Evolutionary conservation across 441 rosid genomes (phyloP).

Genomic region (Euphorbia schlechtendalii): DNA sequence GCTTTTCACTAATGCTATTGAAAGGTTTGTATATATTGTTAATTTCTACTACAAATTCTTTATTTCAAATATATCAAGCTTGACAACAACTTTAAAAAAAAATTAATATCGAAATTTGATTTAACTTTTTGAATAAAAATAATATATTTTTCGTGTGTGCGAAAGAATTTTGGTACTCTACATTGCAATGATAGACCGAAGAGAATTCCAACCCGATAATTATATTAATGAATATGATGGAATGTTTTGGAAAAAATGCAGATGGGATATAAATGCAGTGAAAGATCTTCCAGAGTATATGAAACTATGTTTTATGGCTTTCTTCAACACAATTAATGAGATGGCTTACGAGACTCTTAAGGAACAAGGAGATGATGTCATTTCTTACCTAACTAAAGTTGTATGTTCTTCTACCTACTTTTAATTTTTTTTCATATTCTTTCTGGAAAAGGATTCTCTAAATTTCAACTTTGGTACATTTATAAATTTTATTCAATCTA

Average conservation of each 20-base stretch:
- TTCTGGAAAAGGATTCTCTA: no score
- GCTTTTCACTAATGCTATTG: constrained; percentile 29
- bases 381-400: constrained; percentile 27
- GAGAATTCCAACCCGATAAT: no score
- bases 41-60: not conserved
- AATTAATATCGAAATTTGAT: no score
- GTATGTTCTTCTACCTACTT: constrained; percentile 11
- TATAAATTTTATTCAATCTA: no score
- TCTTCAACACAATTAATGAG: constrained; percentile 36
- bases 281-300: constrained; percentile 32
- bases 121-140: no score
- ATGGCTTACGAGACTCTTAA: constrained; percentile 39
- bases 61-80: no score
- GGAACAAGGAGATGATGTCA: constrained; percentile 18
- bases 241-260: not conserved
- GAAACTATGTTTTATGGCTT: constrained; percentile 38
- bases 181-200: no score
- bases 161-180: no score
- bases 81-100: no score
- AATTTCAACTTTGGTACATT: no score
- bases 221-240: not conserved
- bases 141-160: no score
- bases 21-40: constrained; percentile 4
- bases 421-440: no score
- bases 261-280: constrained; percentile 10